Evolutionary conservation across 2,329 filamentous ascomycete species (phyloP).

Genomic region (Sporothrix mexicana): DNA sequence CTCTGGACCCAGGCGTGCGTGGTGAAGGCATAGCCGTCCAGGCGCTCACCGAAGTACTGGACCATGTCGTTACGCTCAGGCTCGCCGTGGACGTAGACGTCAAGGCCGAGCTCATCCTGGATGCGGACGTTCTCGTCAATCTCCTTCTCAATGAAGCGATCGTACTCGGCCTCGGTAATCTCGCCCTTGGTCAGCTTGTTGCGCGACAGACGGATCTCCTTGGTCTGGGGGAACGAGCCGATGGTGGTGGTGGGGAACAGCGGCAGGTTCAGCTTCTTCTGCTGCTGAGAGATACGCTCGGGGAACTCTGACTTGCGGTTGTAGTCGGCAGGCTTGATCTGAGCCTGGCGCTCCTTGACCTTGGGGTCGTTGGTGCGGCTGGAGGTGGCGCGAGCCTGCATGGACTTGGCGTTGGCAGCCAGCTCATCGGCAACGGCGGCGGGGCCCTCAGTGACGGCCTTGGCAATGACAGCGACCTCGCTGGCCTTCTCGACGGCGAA

Average conservation of each 20-base stretch:
- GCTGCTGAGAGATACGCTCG: conserved; percentile 82
- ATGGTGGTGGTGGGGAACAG: conserved; percentile 99
- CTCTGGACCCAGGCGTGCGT: conserved; percentile 98
- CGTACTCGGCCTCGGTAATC: conserved; percentile 90
- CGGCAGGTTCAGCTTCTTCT: conserved; percentile 90
- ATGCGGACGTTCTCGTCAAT: conserved; percentile 94
- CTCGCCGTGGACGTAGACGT: conserved; percentile 98
- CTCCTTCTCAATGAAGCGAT: conserved; percentile 99
- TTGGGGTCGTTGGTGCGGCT: conserved; percentile 95
- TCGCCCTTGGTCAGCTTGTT: conserved; percentile 99
- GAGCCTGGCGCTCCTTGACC: conserved; percentile 95
- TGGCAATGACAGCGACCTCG: conserved; percentile 91
- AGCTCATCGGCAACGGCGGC: conserved; percentile 85
- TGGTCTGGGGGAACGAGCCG: conserved; percentile 98
- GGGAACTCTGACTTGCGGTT: conserved; percentile 92
- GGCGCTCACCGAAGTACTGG: conserved; percentile 98
- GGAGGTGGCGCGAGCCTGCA: conserved; percentile 88
- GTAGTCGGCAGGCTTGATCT: conserved; percentile 84
- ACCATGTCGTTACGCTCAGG: conserved; percentile 99
- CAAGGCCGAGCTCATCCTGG: conserved; percentile 96
- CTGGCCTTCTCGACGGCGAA: conserved; percentile 94
- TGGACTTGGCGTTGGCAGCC: conserved; percentile 95
- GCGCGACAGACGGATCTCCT: conserved; percentile 94
- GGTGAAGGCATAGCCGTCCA: conserved; percentile 97
- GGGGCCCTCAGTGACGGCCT: conserved; percentile 93